Evolutionary conservation across 192 early-diverging fungal genomes (phyloP), one percentile per base, ranked within the genome.

Genomic region (Ramicandelaber brevisporus): DNA sequence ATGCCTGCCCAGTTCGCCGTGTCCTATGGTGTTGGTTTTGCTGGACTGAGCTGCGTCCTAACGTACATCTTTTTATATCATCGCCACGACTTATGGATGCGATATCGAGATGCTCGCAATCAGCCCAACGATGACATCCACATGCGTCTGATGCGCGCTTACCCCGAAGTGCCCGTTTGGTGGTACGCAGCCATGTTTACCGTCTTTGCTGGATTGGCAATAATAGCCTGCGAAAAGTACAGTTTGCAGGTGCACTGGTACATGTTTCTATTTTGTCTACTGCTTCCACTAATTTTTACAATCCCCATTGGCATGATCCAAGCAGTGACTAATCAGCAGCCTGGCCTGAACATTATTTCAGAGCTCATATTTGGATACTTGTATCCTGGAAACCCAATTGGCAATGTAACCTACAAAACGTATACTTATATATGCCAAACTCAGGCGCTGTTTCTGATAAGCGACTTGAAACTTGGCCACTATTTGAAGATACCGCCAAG

Each of bases 401-500:
- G 64, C 9, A 76, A 82, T 34, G 65, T 78, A 26, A 61, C 70
- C 8, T 83, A 82, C 61, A 89, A 89, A 46, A 67, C 78, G 17
- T 65, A 82, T 26, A 76, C 73, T 33, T 65, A 68, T 35, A 80
- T 68, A 15, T 59, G 66, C 19, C 47, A 79, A 36, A 43, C 57
- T 9, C 85, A 95, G 44, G 70, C 65, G 17, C 37, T 88, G 17
- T 55, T 57, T 3, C 70, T 85, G n/a, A 41, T 52, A 0, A 43
- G 47, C 26, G 76, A 79, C 35, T 50, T 76, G 35, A 79, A 77
- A 41, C 51, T 80, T 4, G 77, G 68, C 2, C 71, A 74, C 36
- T 80, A 80, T 34, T 68, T 77, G 66, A 80, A 80, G 49, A 57
- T 80, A 3, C 69, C 78, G 29, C 84, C 84, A 9, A 54, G 74